Percentiles rank a stretch among this genome's conserved stretches.
These are phyloP conservation scores for Desmodesmus armatus DNA, from an alignment of 139 green algal species.

Conservation along the genomic window DNA sequence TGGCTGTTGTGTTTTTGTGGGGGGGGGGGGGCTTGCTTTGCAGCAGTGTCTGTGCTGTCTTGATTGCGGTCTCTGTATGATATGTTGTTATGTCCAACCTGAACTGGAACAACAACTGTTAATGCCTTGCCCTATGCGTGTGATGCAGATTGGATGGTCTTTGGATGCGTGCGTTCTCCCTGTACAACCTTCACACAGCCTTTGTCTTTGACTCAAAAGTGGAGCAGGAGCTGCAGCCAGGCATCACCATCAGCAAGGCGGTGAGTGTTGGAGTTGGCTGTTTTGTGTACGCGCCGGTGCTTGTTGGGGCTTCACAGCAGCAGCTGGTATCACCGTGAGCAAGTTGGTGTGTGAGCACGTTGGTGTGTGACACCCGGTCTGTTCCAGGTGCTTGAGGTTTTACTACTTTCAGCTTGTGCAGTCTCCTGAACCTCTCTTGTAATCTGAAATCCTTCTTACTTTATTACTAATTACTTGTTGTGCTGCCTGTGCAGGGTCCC, in stretches of 20 bases:
- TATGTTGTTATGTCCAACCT: background rate
- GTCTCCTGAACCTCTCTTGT: background rate
- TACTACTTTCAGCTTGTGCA: background rate
- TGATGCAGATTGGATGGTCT: slow-evolving; percentile 6
- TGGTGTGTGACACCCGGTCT: background rate
- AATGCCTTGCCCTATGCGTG: background rate
- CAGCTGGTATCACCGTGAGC: background rate
- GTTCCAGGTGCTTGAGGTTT: background rate
- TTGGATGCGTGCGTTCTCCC: slow-evolving; percentile 41
- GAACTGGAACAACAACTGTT: background rate
- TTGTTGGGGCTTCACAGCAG: background rate
- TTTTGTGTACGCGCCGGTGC: background rate
- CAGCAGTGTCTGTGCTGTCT: background rate
- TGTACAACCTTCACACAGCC: slow-evolving; percentile 15
- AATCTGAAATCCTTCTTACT: too few species aligned
- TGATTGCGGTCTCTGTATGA: too few species aligned
- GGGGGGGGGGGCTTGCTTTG: background rate
- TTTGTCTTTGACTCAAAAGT: slow-evolving; percentile 43
- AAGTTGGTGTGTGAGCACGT: too few species aligned
- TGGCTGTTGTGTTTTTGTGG: background rate
- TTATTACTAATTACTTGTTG: background rate
- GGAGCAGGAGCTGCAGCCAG: slow-evolving; percentile 41
- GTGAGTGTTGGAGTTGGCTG: background rate
- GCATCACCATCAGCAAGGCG: slow-evolving; percentile 46
- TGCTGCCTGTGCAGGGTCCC: slow-evolving; percentile 36